Evolutionary conservation across 169 alveolate genomes (phyloP).

Genomic region (Perkinsus chesapeaki): DNA sequence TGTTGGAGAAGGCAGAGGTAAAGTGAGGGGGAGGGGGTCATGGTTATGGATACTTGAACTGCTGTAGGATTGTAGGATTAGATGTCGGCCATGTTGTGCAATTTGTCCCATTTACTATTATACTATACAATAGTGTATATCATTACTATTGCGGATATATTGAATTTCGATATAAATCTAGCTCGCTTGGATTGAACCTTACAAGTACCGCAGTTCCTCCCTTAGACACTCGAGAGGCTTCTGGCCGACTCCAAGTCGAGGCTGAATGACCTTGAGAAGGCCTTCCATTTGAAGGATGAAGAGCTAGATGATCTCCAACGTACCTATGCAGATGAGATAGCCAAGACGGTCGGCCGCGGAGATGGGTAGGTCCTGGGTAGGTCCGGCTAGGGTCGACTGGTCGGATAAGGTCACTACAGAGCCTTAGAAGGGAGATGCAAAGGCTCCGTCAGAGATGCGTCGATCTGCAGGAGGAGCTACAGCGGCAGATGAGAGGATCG

Average conservation of each 20-base stretch:
- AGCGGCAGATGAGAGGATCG: background rate
- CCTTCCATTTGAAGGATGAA: background rate
- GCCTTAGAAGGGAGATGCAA: background rate
- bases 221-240: background rate
- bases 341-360: background rate
- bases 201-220: background rate
- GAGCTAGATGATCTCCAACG: background rate
- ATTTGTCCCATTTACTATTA: too few relatives aligned
- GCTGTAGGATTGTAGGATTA: too few relatives aligned
- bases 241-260: background rate
- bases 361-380: background rate
- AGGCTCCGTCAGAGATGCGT: background rate
- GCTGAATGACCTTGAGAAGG: background rate
- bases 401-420: background rate
- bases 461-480: background rate
- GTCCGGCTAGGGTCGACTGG: background rate
- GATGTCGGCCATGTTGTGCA: too few relatives aligned
- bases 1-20: background rate
- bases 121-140: too few relatives aligned
- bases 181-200: too few relatives aligned
- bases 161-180: too few relatives aligned
- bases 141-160: too few relatives aligned
- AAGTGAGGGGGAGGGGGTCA: too few relatives aligned
- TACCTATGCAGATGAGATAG: background rate
- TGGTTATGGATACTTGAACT: too few relatives aligned